Evolutionary conservation across 768 basidiomycete genomes (phyloP), one percentile per base, ranked within the genome.

Genomic region (Mycena venus): DNA sequence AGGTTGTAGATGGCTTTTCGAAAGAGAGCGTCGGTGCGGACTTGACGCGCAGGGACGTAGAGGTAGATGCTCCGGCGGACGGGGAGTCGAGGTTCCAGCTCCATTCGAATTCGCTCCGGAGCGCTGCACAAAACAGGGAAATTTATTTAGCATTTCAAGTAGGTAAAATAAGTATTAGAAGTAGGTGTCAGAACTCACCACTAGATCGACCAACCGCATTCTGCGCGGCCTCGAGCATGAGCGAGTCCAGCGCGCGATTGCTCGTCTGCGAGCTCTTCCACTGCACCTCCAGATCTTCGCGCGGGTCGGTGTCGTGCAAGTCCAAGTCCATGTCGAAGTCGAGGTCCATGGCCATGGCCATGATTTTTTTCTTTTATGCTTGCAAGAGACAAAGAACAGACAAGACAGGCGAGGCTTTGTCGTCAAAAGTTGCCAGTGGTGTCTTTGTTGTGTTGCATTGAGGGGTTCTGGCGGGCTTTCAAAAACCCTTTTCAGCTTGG

Each of bases 251-350:
- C 12, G 73, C 73, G 17, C 53, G 38, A 40, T 73, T 73, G 36
- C 27, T 73, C 36, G 73, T 69, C 51, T 74, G 73, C n/a, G 73
- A 74, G 49, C 44, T 44, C 38, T 65, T 70, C 73, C 73, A 74
- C 11, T 59, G 68, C 14, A 74, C 73, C 5, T 59, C 56, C 31
- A 25, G 25, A 19, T 51, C 49, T 19, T 65, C 63, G 31, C 23
- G 15, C 14, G 49, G 17, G 25, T 14, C 49, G 9, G 4, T 4
- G 25, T 51, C 49, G 49, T 11, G 42, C 53, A 64, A 53, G 65
- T 59, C 27, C 72, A 64, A n/a, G 38, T 61, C 40, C 40, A 62
- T 40, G 49, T 55, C 47, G 42, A 44, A 47, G 65, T 61, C 63
- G 21, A 40, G 23, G 34, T 65, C 64, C 63, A 65, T 72, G 56